Evolutionary conservation across 139 green algal species (phyloP), one percentile per base, ranked within the genome.

Genomic region (Astrephomene gubernaculifera): DNA sequence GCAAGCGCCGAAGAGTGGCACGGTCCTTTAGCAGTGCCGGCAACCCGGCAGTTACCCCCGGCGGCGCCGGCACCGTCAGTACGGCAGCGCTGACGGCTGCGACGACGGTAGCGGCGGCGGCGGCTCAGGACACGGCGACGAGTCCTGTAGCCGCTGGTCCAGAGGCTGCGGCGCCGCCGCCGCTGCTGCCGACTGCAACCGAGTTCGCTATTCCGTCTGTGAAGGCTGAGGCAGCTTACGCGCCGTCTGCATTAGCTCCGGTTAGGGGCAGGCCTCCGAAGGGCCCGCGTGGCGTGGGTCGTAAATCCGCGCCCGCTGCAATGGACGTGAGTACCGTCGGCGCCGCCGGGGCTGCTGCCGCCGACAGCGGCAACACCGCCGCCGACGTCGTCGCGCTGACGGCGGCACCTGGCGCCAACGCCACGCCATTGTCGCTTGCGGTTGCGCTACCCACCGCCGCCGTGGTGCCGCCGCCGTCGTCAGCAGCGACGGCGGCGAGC

Each of bases 1-100:
- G 76, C 24, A 83, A 83, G 61, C 57, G 76, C 29, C 76, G 69
- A 5, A 81, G 53, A 38, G 36, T 69, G 39, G 31, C 74, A 27
- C 38, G 39, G 4, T 57, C 36, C 4, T 24, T 9, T 3, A 4
- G 38, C 38, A 4, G 38, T 25, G 63, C 6, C 63, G 25, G n/a
- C 63, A 41, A 9, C 63, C 4, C n/a, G 12, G 19, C 29, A 9
- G 63, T 6, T 9, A 6, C 63, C 63, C n/a, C n/a, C 63, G 63
- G 6, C n/a, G 63, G n/a, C n/a, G 63, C 8, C 5, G 65, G 36
- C 36, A 72, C 36, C 22, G 36, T 52, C 36, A 72, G 65, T 36
- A 72, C 65, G 36, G 65, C 65, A n/a, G n/a, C 6, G 65, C 65
- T n/a, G 61, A 9, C 61, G n/a, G 5, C 22, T 44, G 14, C 33